phyloP scores from a whole-genome alignment of 2,329 filamentous ascomycete genomes.

The Pseudogymnoascus sp. region DNA sequence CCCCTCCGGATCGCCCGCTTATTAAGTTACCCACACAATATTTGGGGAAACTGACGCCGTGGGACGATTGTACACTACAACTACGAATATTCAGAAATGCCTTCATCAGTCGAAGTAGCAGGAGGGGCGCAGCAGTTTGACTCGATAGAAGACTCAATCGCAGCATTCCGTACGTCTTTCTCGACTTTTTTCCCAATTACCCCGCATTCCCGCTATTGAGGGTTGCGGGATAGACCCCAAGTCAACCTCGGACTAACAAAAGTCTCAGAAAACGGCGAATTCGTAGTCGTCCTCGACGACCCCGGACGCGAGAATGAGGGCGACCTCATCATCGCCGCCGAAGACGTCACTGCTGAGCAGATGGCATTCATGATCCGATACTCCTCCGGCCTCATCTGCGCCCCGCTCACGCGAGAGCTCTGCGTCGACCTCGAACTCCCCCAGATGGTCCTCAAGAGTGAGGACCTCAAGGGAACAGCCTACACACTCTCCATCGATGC shows the following conservation, averaged over 20 bases:
- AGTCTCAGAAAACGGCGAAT: slow-evolving; percentile 65
- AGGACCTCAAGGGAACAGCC: slow-evolving; percentile 84
- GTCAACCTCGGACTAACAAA: slow-evolving; percentile 6
- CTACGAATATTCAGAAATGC: slow-evolving; percentile 18
- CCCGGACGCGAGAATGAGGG: slow-evolving; percentile 94
- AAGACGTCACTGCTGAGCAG: slow-evolving; percentile 75
- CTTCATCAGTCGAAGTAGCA: slow-evolving; percentile 22
- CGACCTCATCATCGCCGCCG: slow-evolving; percentile 90
- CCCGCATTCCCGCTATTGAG: slow-evolving; percentile 10
- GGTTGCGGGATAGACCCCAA: slow-evolving; percentile 15
- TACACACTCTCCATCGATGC: slow-evolving; percentile 90
- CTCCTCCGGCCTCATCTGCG: slow-evolving; percentile 86
- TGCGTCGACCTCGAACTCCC: slow-evolving; percentile 69
- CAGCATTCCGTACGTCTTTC: slow-evolving; percentile 52
- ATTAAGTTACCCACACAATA: slow-evolving; percentile 8
- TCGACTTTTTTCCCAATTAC: background rate
- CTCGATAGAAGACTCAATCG: slow-evolving; percentile 57
- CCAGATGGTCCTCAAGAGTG: slow-evolving; percentile 69
- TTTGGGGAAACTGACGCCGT: background rate
- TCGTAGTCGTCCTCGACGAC: slow-evolving; percentile 92
- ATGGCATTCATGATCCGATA: slow-evolving; percentile 95
- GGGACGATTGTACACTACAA: background rate
- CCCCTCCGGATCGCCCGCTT: slow-evolving; percentile 4
- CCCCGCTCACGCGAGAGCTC: slow-evolving; percentile 65
- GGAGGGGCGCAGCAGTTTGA: slow-evolving; percentile 44